Conservation (phyloP, 345 rosid genomes). For the Eucalyptus curtisii region DNA sequence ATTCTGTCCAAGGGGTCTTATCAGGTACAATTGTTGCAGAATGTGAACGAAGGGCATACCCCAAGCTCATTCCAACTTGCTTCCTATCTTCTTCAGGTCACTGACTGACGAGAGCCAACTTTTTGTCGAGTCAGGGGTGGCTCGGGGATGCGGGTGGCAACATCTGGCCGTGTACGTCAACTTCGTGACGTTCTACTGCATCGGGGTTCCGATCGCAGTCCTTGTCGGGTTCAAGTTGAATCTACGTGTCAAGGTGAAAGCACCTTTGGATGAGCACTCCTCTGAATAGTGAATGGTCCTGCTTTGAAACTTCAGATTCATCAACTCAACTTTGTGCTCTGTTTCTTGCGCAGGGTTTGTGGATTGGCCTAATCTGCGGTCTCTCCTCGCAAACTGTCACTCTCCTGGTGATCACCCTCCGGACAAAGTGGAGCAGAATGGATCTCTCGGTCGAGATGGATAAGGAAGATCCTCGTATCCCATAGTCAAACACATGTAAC, state of each 20-base stretch:
- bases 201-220: constrained; percentile 38
- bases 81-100: background rate
- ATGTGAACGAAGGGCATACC: background rate
- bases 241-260: constrained; percentile 31
- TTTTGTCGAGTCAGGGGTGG: constrained; percentile 26
- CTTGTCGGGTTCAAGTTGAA: constrained; percentile 46
- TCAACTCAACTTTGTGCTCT: background rate
- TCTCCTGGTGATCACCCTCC: constrained; percentile 25
- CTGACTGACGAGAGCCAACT: background rate
- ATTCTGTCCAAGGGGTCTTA: constrained; percentile 47
- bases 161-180: constrained; percentile 33
- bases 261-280: background rate
- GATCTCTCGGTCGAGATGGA: background rate
- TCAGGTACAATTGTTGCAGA: constrained; percentile 23
- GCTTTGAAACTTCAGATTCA: background rate
- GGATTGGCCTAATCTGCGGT: constrained; percentile 69
- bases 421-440: constrained; percentile 36
- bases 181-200: constrained; percentile 31
- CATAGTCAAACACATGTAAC: background rate
- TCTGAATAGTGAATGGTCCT: no score
- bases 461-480: background rate
- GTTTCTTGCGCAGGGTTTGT: constrained; percentile 39
- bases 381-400: constrained; percentile 28
- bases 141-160: constrained; percentile 74
- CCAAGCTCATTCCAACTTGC: background rate